Evolutionary conservation across 768 basidiomycete genomes (phyloP), one percentile per base, ranked within the genome.

Genomic region (Floccularia luteovirens): DNA sequence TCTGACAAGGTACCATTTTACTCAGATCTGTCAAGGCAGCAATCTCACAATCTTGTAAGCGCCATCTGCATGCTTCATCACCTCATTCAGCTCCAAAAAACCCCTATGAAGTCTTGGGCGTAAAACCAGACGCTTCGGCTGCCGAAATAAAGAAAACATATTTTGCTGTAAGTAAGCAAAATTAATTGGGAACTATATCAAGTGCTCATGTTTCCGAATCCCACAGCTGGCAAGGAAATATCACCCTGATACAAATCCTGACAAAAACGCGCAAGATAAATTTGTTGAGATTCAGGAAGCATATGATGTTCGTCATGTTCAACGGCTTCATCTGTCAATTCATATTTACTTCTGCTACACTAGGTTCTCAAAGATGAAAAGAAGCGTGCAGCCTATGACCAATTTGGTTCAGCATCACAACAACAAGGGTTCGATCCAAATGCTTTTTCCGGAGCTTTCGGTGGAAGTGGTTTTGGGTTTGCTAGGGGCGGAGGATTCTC

Each of bases 101-200:
- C 57, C 96, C 96, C 1, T 99, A 99, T 60, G 62, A 83, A 22
- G 82, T 90, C n/a, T 64, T 99, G 7, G 94, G 96, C 19, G 83
- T 98, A 5, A 73, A 72, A 51, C 79, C 79, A 50, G 90, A 91
- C 60, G 87, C 94, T 33, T 70, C 79, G 16, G 59, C 79, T 20
- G 76, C 83, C 16, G 91, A 98, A 49, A 97, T 99, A 54, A 99
- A 99, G 78, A 98, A 98, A 66, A 75, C 77, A 2, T 99, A 99
- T 63, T 99, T 97, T 62, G 73, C 87, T 56, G 94, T 96, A 58
- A 53, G 88, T 60, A 45, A 51, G 45, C 42, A 38, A 20, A 35
- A 21, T 40, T 27, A 5, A 20, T 21, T 43, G 27, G 38, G 21
- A 27, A 22, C 21, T 43, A 35, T 37, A 23, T 48, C 8, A 34